Percentiles rank a stretch among this genome's conserved stretches.
These are phyloP conservation scores for Didymosphaeria variabile DNA, from an alignment of 2,329 filamentous ascomycete species.

Conservation along the genomic window DNA sequence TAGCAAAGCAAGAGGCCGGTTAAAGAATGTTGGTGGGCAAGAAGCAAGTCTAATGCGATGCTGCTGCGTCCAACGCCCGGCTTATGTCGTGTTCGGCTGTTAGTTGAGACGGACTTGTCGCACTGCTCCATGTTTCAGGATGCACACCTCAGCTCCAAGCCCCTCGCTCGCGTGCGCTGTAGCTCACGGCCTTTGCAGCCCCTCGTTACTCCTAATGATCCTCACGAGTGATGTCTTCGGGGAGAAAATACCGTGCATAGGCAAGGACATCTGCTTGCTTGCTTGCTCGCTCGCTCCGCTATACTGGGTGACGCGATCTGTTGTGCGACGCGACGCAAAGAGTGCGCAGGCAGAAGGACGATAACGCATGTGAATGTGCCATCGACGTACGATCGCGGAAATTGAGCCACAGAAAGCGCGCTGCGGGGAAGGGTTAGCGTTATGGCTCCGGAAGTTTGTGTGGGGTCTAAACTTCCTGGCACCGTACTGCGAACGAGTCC, in stretches of 20 bases:
- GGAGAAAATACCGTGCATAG: neutral
- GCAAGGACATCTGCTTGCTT: neutral
- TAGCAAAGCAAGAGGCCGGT: neutral
- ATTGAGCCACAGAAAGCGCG: neutral
- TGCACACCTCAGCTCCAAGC: constrained; percentile 13
- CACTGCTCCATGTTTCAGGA: constrained; percentile 11
- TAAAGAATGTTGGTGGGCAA: constrained; percentile 8
- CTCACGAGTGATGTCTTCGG: neutral
- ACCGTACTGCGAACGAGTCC: neutral
- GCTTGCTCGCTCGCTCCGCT: neutral
- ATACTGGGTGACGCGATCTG: neutral
- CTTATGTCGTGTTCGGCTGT: constrained; percentile 13
- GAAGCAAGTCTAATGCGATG: constrained; percentile 6
- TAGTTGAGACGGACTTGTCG: constrained; percentile 13
- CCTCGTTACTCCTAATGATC: constrained; percentile 3
- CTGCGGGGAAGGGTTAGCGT: neutral
- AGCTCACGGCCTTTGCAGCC: constrained; percentile 5
- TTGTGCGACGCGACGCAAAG: neutral
- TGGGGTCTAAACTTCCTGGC: constrained; percentile 1
- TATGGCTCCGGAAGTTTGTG: constrained; percentile 8
- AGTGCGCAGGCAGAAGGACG: neutral
- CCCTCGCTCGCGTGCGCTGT: constrained; percentile 4
- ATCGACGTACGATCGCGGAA: neutral
- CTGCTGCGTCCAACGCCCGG: constrained; percentile 6
- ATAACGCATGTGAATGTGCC: neutral